Conservation (phyloP, 495 filamentous ascomycete species). For the Hypoxylon lenormandii region DNA sequence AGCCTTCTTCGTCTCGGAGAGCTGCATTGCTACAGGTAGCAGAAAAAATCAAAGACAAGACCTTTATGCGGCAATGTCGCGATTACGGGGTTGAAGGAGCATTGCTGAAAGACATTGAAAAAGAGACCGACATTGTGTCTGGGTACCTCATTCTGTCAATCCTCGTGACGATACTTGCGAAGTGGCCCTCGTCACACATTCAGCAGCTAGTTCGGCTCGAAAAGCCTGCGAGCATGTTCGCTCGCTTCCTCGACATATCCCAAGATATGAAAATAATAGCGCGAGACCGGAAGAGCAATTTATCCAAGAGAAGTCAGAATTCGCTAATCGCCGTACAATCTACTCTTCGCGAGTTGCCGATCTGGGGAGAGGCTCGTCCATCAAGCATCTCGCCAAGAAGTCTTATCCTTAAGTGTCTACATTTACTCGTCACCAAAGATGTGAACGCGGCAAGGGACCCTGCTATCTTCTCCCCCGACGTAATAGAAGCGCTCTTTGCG, state of each 20-base stretch:
- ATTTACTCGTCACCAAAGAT: slow-evolving; percentile 67
- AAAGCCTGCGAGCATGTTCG: slow-evolving; percentile 64
- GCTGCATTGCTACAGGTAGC: slow-evolving; percentile 74
- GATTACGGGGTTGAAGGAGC: slow-evolving; percentile 77
- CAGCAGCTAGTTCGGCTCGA: slow-evolving; percentile 64
- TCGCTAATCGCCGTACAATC: slow-evolving; percentile 65
- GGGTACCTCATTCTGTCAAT: slow-evolving; percentile 69
- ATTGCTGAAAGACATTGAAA: slow-evolving; percentile 68
- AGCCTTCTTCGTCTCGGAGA: slow-evolving; percentile 61
- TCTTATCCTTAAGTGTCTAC: slow-evolving; percentile 72
- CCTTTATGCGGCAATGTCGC: slow-evolving; percentile 75
- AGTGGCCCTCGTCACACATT: slow-evolving; percentile 62
- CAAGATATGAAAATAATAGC: slow-evolving; percentile 66
- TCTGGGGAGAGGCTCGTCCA: slow-evolving; percentile 69
- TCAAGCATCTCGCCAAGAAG: slow-evolving; percentile 69
- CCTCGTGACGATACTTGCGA: slow-evolving; percentile 67
- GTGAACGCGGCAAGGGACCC: slow-evolving; percentile 57
- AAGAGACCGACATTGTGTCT: slow-evolving; percentile 68
- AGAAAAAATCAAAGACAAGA: slow-evolving; percentile 75
- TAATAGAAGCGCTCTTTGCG: slow-evolving; percentile 64
- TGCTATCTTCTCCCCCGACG: slow-evolving; percentile 62
- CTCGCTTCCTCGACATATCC: slow-evolving; percentile 63
- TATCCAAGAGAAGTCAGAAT: slow-evolving; percentile 71
- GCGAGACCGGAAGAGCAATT: slow-evolving; percentile 74
- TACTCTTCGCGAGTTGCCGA: slow-evolving; percentile 60